Evolutionary conservation across 495 filamentous ascomycete species (phyloP).

Genomic region (Neurospora sp.): DNA sequence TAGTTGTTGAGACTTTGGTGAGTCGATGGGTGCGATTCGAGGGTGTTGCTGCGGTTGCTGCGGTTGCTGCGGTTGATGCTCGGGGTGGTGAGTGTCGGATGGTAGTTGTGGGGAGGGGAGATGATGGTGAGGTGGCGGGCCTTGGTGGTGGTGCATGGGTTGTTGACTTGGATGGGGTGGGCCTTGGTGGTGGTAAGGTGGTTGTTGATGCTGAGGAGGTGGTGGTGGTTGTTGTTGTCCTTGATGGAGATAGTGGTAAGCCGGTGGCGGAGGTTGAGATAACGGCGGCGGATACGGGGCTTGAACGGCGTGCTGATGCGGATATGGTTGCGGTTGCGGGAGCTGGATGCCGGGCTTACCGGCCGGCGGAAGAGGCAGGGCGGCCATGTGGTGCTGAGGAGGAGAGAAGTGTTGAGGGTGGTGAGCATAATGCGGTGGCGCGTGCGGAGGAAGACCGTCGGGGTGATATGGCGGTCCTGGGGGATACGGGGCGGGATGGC

Average conservation of each 20-base stretch:
- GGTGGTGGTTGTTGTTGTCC: slow-evolving; percentile 3
- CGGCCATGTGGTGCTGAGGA: slow-evolving; percentile 1
- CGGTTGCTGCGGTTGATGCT: slow-evolving; percentile 15
- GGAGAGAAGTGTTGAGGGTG: not conserved
- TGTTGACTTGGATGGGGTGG: not conserved
- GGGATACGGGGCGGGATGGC: slow-evolving; percentile 10
- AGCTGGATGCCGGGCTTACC: slow-evolving; percentile 3
- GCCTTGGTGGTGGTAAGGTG: slow-evolving; percentile 14
- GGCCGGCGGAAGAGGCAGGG: slow-evolving; percentile 1
- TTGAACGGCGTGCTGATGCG: slow-evolving; percentile 11
- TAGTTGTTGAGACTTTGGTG: slow-evolving; percentile 31
- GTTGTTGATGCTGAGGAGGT: slow-evolving; percentile 12
- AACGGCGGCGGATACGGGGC: slow-evolving; percentile 11
- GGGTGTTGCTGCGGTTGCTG: slow-evolving; percentile 12
- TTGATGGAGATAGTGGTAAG: slow-evolving; percentile 6
- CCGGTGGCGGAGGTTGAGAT: not conserved
- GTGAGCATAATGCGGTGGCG: slow-evolving; percentile 3
- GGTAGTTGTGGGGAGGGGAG: slow-evolving; percentile 17
- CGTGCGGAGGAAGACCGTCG: slow-evolving; percentile 9
- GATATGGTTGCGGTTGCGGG: slow-evolving; percentile 14
- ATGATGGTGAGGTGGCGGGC: slow-evolving; percentile 5
- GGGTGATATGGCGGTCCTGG: not conserved
- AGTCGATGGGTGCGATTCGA: slow-evolving; percentile 12
- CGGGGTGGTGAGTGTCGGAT: slow-evolving; percentile 11
- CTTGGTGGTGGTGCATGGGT: not conserved